Percentiles rank a stretch among this genome's conserved stretches.
These are phyloP conservation scores for Phytophthora ramorum DNA, from an alignment of 352 stramenopile genomes.

Conservation along the genomic window DNA sequence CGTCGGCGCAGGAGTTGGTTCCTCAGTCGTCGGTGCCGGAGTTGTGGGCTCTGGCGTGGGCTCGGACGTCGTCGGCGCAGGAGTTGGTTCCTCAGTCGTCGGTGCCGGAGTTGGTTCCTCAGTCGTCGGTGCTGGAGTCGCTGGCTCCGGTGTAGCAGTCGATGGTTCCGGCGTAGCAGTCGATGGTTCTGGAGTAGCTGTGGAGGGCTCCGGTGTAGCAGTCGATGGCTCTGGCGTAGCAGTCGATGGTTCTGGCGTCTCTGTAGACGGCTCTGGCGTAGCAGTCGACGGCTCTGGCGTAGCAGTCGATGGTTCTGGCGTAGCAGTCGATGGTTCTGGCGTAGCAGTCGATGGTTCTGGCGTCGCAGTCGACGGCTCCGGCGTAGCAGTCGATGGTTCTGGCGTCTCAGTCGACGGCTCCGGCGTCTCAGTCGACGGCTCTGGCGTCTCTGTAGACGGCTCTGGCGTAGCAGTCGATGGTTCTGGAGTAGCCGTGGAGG, in stretches of 20 bases:
- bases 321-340: constrained; percentile 1
- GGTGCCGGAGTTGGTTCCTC: neutral
- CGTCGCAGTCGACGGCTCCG: too few species aligned
- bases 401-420: too few species aligned
- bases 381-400: too few species aligned
- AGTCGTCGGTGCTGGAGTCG: neutral
- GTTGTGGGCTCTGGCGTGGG: too few species aligned
- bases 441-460: neutral
- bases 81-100: too few species aligned
- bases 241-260: neutral
- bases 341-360: too few species aligned
- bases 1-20: too few species aligned
- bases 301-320: neutral
- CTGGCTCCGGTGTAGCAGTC: neutral
- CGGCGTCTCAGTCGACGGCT: too few species aligned
- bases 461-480: neutral
- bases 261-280: neutral
- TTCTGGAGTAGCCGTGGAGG: neutral
- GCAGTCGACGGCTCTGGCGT: neutral
- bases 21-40: too few species aligned
- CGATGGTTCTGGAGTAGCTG: neutral
- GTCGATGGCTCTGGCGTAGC: neutral
- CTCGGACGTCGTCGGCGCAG: too few species aligned
- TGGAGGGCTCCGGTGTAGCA: neutral
- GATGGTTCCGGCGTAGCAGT: too few species aligned